phyloP scores from a whole-genome alignment of 225 moss, liverwort and hornwort genomes.

The Sphagnum contortum region DNA sequence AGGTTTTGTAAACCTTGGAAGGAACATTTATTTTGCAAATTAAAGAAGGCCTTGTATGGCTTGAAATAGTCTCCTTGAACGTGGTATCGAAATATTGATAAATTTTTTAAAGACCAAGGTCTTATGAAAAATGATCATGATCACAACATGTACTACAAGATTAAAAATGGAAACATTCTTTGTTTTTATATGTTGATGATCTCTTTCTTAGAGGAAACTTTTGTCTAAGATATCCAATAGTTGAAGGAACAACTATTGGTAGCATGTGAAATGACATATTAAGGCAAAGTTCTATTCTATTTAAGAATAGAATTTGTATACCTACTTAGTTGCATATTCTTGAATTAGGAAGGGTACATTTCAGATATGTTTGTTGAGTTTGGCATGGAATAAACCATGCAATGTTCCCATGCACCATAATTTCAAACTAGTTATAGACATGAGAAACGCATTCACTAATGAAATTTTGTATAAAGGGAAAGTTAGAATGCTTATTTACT shows the following conservation, averaged over 20 bases:
- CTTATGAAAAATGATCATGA: background rate
- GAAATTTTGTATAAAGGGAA: background rate
- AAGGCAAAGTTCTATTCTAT: background rate
- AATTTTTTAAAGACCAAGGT: background rate
- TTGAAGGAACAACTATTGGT: background rate
- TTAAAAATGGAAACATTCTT: background rate
- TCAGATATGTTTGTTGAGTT: background rate
- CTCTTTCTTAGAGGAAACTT: background rate
- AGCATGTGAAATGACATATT: background rate
- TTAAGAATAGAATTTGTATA: background rate
- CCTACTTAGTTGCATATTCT: background rate
- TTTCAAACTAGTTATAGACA: background rate
- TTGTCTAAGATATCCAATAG: background rate
- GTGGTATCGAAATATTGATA: constrained; percentile 2
- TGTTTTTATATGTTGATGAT: constrained; percentile 1
- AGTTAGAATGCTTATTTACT: background rate
- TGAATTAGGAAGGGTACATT: background rate
- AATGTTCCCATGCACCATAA: background rate
- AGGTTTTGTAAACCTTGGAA: background rate
- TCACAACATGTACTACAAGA: background rate
- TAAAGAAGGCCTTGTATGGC: constrained; percentile 2
- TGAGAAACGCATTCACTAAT: background rate
- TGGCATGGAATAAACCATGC: background rate
- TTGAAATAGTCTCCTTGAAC: constrained; percentile 4
- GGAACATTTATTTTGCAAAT: background rate